These are phyloP conservation scores for Medicago arabica DNA, from an alignment of 306 rosid species.

Conservation along the genomic window DNA sequence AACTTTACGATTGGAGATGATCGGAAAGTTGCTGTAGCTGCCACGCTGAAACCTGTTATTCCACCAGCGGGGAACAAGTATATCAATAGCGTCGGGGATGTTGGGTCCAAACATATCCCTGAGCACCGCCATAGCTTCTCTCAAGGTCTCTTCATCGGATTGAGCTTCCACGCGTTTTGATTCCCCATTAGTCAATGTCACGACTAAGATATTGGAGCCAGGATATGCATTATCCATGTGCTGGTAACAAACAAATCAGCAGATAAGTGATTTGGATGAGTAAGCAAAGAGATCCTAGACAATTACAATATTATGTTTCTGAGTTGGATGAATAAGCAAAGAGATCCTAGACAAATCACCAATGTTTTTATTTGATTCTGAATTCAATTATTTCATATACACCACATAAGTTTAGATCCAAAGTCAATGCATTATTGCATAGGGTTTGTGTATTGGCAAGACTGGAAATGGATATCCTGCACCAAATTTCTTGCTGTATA, in stretches of 20 bases:
- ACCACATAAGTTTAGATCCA: slow-evolving; percentile 16
- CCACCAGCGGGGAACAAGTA: slow-evolving; percentile 94
- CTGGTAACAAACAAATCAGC: slow-evolving; percentile 66
- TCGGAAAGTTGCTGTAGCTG: slow-evolving; percentile 94
- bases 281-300: slow-evolving; percentile 26
- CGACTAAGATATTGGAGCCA: slow-evolving; percentile 91
- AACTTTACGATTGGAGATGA: slow-evolving; percentile 60
- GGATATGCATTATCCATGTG: slow-evolving; percentile 98
- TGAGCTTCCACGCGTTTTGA: slow-evolving; percentile 98
- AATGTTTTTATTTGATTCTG: slow-evolving; percentile 25
- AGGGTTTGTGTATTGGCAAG: slow-evolving; percentile 17
- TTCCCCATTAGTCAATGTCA: slow-evolving; percentile 93
- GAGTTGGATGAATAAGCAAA: slow-evolving; percentile 15
- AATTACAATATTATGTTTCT: slow-evolving; percentile 25
- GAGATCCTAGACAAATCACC: slow-evolving; percentile 40
- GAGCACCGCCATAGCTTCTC: slow-evolving; percentile 90
- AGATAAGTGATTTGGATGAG: slow-evolving; percentile 43
- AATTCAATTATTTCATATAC: slow-evolving; percentile 37
- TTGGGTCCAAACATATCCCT: slow-evolving; percentile 83
- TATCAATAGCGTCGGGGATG: slow-evolving; percentile 80
- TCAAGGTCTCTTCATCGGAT: slow-evolving; percentile 69
- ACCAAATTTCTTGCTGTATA: slow-evolving; percentile 40
- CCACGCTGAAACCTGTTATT: slow-evolving; percentile 91
- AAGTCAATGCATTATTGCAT: slow-evolving; percentile 45
- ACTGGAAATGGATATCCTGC: slow-evolving; percentile 19